These are phyloP conservation scores for Colletotrichum tropicicola DNA, from an alignment of 2,329 filamentous ascomycete species.

Conservation along the genomic window DNA sequence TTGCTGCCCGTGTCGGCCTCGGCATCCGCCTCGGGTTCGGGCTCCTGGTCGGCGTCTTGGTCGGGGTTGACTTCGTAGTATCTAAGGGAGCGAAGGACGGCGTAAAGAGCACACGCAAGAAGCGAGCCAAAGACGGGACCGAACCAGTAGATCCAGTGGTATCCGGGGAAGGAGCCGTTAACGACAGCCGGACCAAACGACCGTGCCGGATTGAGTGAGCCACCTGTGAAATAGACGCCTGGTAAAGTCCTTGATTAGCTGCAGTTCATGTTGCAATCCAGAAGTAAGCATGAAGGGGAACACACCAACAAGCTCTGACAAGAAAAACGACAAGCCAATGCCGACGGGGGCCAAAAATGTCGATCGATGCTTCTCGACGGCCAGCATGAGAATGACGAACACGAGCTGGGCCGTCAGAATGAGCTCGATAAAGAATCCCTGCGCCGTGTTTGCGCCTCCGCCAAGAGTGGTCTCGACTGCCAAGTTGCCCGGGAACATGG, in stretches of 20 bases:
- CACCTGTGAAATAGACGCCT: conserved; percentile 56
- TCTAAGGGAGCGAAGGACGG: conserved; percentile 58
- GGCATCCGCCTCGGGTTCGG: not conserved
- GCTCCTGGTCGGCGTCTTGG: conserved; percentile 49
- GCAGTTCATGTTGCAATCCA: too few species aligned
- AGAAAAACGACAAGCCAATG: conserved; percentile 76
- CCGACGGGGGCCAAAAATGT: conserved; percentile 77
- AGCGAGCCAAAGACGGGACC: conserved; percentile 60
- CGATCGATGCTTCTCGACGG: conserved; percentile 77
- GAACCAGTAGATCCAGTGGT: conserved; percentile 66
- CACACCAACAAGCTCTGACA: conserved; percentile 55
- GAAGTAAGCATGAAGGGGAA: not conserved
- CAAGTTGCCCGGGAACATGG: conserved; percentile 65
- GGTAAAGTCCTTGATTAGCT: not conserved
- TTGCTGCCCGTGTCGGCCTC: not conserved
- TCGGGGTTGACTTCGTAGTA: conserved; percentile 60
- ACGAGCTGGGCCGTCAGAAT: conserved; percentile 72
- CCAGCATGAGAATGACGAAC: conserved; percentile 74
- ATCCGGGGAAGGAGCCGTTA: conserved; percentile 47
- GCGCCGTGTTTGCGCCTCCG: conserved; percentile 57
- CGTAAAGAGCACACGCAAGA: conserved; percentile 59
- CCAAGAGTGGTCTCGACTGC: conserved; percentile 65
- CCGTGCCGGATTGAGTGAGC: conserved; percentile 59
- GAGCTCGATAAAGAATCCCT: conserved; percentile 74
- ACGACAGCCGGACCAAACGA: conserved; percentile 59